Evolutionary conservation across 1,284 basidiomycete species (phyloP), one percentile per base, ranked within the genome.

Genomic region (Trichosporon inkin): DNA sequence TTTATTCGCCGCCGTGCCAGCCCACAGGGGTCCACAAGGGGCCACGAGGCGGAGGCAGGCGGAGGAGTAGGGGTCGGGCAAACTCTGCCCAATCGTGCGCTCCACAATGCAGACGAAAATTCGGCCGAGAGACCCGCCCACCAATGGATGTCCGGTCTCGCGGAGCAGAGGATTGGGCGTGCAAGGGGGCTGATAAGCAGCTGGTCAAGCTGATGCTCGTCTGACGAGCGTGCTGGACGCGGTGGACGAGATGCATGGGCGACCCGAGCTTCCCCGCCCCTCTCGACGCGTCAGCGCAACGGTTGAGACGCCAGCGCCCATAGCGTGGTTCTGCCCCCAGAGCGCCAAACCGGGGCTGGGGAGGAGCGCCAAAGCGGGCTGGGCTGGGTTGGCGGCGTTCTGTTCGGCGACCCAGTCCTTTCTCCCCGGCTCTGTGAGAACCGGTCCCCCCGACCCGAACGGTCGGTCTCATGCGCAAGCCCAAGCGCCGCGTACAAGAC

Each of bases 201-300:
- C 40, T 22, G 40, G 19, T 7, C 11, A 47, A 47, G 41, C 20
- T 16, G 22, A 24, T 24, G 44, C 44, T 22, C 28, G 11, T 38
- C 13, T 38, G 36, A 10, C 17, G 41, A 32, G 8, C 28, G 28
- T 8, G 28, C 5, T 8, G 8, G 28, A 32, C 24, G 24, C 44
- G 24, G n/a, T 49, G 44, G 44, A 49, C 28, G 44, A 28, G 22
- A 49, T 49, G 44, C 22, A 28, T 28, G 44, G 44, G 44, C 28
- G 44, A 49, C 24, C 11, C 3, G 5, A 13, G 36, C 13, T 14
- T 36, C 36, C 16, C 16, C 3, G 36, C 11, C 6, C 16, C 13
- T 49, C 17, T 49, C 24, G 44, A 24, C 24, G 28, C 22, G 10
- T 49, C 24, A 13, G 28, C 28, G 28, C 28, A 49, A 49, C 13